Conservation (phyloP, 805 yeast genomes). For the Saturnispora serradocipensis region DNA sequence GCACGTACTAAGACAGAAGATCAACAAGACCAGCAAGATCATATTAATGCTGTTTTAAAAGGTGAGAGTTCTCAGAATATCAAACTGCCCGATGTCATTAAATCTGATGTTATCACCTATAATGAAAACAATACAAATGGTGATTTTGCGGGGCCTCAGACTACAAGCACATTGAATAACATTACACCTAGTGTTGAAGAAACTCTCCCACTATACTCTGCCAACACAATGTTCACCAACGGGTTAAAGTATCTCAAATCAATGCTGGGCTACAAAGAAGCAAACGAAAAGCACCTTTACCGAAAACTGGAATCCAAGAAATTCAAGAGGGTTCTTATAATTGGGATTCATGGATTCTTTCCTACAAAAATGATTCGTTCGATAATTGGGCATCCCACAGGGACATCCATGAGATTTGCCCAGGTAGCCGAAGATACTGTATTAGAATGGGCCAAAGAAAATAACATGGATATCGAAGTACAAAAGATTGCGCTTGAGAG, state of each 20-base stretch:
- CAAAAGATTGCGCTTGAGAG: constrained; percentile 90
- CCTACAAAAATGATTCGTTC: constrained; percentile 83
- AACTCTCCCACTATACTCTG: constrained; percentile 19
- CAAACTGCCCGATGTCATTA: constrained; percentile 8
- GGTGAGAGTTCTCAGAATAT: neutral
- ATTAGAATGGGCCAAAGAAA: constrained; percentile 52
- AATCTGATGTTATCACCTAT: constrained; percentile 8
- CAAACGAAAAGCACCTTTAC: constrained; percentile 14
- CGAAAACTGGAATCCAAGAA: constrained; percentile 16
- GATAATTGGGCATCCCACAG: constrained; percentile 90
- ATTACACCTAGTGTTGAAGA: constrained; percentile 24
- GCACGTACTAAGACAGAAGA: constrained; percentile 1
- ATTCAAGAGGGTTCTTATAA: constrained; percentile 57
- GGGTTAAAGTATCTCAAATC: constrained; percentile 13
- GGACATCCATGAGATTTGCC: constrained; percentile 86
- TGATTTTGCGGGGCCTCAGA: neutral
- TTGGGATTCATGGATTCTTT: constrained; percentile 95
- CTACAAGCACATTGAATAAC: constrained; percentile 13
- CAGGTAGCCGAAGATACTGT: constrained; percentile 81
- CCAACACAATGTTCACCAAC: constrained; percentile 10
- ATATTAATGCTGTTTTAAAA: neutral
- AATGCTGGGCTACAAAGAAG: constrained; percentile 13
- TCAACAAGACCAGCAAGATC: neutral
- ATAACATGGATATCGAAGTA: constrained; percentile 39
- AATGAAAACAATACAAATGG: neutral